These are phyloP conservation scores for Cladosporium cucumerinum DNA, from an alignment of 2,329 filamentous ascomycete genomes.

Conservation along the genomic window DNA sequence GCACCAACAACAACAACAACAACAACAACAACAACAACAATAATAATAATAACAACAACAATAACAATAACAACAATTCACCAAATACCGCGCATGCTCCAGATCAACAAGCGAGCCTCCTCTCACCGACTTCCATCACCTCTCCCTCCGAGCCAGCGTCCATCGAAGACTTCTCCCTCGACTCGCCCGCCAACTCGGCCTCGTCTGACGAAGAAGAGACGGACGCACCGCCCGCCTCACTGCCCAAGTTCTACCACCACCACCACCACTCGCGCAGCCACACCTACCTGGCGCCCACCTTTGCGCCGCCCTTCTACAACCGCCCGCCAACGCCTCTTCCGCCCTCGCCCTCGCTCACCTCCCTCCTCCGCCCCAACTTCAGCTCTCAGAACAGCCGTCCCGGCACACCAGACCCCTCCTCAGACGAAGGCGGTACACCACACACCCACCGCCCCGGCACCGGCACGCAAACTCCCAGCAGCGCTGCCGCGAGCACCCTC, in stretches of 20 bases:
- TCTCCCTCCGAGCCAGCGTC: slow-evolving; percentile 40
- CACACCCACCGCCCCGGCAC: slow-evolving; percentile 27
- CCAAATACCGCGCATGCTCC: slow-evolving; percentile 12
- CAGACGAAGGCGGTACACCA: slow-evolving; percentile 59
- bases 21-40: slow-evolving; percentile 20
- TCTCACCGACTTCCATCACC: slow-evolving; percentile 24
- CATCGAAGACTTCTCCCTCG: slow-evolving; percentile 38
- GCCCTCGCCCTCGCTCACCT: slow-evolving; percentile 87
- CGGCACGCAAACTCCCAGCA: slow-evolving; percentile 44
- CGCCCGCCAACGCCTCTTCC: slow-evolving; percentile 92
- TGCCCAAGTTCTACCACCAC: slow-evolving; percentile 39
- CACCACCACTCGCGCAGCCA: slow-evolving; percentile 42
- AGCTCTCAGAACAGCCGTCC: slow-evolving; percentile 72
- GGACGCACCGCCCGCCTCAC: slow-evolving; percentile 21
- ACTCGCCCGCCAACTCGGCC: slow-evolving; percentile 33
- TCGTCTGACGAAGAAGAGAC: slow-evolving; percentile 32
- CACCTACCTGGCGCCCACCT: slow-evolving; percentile 46
- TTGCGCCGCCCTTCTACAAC: slow-evolving; percentile 90
- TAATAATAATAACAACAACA: no score
- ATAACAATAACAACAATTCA: no score
- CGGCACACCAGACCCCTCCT: slow-evolving; percentile 86
- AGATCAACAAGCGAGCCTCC: slow-evolving; percentile 8
- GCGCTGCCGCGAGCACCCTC: slow-evolving; percentile 59
- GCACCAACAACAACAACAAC: slow-evolving; percentile 16
- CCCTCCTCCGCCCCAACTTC: slow-evolving; percentile 72